Percentiles rank a stretch among this genome's conserved stretches.
Evolutionary conservation across 75 land plant species (phyloP).

Genomic region (Pinus tabuliformis): DNA sequence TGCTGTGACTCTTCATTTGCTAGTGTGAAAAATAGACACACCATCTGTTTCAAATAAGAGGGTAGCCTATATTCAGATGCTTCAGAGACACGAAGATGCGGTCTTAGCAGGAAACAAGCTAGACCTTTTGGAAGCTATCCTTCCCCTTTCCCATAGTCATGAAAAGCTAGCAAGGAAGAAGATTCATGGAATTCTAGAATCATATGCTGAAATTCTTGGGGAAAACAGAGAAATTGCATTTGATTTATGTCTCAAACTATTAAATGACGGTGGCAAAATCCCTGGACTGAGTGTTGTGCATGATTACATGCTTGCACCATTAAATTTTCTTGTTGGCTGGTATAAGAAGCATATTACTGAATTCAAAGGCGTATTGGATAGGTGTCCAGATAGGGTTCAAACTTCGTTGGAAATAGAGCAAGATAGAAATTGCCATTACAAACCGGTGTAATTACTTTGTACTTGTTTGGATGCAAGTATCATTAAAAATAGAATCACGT

Average conservation of each 20-base stretch:
- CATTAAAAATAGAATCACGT: slow-evolving; percentile 32
- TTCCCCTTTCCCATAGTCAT: slow-evolving; percentile 41
- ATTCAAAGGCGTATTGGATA: slow-evolving; percentile 9
- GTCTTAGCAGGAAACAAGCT: slow-evolving; percentile 16
- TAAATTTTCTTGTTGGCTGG: slow-evolving; percentile 34
- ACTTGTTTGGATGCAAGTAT: slow-evolving; percentile 13
- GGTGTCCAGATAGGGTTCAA: not conserved
- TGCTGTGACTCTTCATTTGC: slow-evolving; percentile 30
- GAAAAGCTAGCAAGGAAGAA: slow-evolving; percentile 14
- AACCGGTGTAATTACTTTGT: slow-evolving; percentile 24
- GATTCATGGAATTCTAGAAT: slow-evolving; percentile 16
- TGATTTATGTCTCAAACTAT: slow-evolving; percentile 17
- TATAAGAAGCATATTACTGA: slow-evolving; percentile 22
- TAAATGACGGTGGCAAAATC: slow-evolving; percentile 24
- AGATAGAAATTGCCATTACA: slow-evolving; percentile 33
- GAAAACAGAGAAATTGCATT: slow-evolving; percentile 22
- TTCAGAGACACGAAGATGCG: slow-evolving; percentile 19
- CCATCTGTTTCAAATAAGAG: slow-evolving; percentile 40
- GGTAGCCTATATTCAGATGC: slow-evolving; percentile 25
- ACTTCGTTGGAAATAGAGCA: slow-evolving; percentile 11
- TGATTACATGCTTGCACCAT: slow-evolving; percentile 26
- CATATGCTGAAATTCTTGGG: slow-evolving; percentile 19
- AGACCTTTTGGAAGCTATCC: slow-evolving; percentile 37
- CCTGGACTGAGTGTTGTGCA: slow-evolving; percentile 15
- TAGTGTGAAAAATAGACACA: slow-evolving; percentile 36